Evolutionary conservation across 257 asterid species (phyloP).

Genomic region (Rhazya stricta): DNA sequence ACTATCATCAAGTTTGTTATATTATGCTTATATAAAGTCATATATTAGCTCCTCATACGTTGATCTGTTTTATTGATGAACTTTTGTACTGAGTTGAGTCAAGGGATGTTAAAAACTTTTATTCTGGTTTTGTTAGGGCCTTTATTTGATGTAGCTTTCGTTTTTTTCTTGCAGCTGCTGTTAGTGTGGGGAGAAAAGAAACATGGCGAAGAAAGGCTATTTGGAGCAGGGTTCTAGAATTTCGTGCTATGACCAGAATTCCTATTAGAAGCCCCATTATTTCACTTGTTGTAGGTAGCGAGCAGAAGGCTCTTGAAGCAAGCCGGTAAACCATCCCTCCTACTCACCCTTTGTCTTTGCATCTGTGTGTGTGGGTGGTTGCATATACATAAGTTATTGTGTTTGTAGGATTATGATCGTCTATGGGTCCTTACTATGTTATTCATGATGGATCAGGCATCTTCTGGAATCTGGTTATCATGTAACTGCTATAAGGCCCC

Average conservation of each 20-base stretch:
- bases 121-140: neutral
- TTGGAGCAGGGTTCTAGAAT: slow-evolving; percentile 59
- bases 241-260: slow-evolving; percentile 48
- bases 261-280: slow-evolving; percentile 42
- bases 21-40: neutral
- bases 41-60: neutral
- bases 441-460: slow-evolving; percentile 53
- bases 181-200: slow-evolving; percentile 67
- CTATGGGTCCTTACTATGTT: slow-evolving; percentile 20
- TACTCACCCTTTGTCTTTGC: neutral
- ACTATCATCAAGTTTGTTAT: neutral
- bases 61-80: neutral
- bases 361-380: neutral
- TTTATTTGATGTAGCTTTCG: neutral
- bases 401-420: neutral
- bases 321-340: slow-evolving; percentile 55
- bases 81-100: neutral
- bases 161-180: slow-evolving; percentile 61
- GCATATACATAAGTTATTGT: neutral
- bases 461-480: slow-evolving; percentile 76
- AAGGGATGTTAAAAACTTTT: neutral
- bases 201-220: slow-evolving; percentile 80
- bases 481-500: slow-evolving; percentile 87
- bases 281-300: slow-evolving; percentile 72
- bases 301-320: slow-evolving; percentile 84